Evolutionary conservation across 1,139 yeast species (phyloP).

Genomic region (Kazachstania sp.): DNA sequence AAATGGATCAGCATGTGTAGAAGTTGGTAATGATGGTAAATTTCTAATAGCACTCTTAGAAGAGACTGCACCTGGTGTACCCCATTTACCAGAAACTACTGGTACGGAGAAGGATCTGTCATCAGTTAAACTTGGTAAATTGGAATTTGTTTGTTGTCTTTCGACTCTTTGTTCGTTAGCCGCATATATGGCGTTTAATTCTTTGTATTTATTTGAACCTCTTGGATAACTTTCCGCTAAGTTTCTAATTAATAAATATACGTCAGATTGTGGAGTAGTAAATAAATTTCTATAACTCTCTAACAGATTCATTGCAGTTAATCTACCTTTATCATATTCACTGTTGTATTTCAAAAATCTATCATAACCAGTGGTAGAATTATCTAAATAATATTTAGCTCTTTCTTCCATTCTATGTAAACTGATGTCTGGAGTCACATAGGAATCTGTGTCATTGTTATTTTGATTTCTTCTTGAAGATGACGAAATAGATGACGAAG

Average conservation of each 20-base stretch:
- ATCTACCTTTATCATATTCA: conserved; percentile 39
- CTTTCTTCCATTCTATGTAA: conserved; percentile 69
- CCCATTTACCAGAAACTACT: conserved; percentile 25
- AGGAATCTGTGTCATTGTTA: conserved; percentile 5
- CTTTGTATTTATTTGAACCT: conserved; percentile 31
- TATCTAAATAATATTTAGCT: conserved; percentile 67
- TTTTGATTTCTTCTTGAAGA: conserved; percentile 2
- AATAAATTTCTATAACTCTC: conserved; percentile 48
- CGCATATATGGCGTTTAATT: conserved; percentile 30
- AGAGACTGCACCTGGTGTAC: conserved; percentile 7
- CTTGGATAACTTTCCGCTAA: conserved; percentile 46
- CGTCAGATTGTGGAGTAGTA: conserved; percentile 37
- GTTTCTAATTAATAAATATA: conserved; percentile 47
- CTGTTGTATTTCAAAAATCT: conserved; percentile 45
- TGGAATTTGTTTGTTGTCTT: conserved; percentile 26
- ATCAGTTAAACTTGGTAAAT: conserved; percentile 50
- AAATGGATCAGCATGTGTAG: conserved; percentile 19
- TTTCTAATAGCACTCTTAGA: conserved; percentile 11
- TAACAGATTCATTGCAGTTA: conserved; percentile 45
- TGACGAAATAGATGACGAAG: conserved; percentile 11
- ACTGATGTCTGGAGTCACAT: conserved; percentile 39
- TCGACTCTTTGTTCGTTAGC: conserved; percentile 21
- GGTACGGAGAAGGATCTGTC: conserved; percentile 19
- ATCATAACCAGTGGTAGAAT: conserved; percentile 41
- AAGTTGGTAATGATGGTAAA: conserved; percentile 24